These are phyloP conservation scores for Amanita rubescens DNA, from an alignment of 768 basidiomycete species.

Conservation along the genomic window DNA sequence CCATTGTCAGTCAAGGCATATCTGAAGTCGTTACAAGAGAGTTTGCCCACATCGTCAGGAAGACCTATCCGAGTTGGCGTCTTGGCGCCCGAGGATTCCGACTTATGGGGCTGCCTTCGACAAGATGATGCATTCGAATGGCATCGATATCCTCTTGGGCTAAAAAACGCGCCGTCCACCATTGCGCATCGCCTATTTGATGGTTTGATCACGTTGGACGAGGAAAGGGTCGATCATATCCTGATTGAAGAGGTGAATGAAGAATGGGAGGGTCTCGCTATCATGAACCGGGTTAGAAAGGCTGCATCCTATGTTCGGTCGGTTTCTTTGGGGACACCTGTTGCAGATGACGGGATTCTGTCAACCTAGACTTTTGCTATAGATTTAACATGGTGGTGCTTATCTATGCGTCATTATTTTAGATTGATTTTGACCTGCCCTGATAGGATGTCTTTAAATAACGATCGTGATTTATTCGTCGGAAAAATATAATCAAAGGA, in stretches of 20 bases:
- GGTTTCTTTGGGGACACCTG: conserved; percentile 16
- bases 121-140: conserved; percentile 39
- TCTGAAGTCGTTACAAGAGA: conserved; percentile 31
- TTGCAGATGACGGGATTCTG: neutral
- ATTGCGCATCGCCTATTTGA: conserved; percentile 84
- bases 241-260: conserved; percentile 81
- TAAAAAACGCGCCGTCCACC: conserved; percentile 47
- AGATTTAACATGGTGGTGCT: no score
- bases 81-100: conserved; percentile 54
- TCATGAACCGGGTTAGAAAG: conserved; percentile 92
- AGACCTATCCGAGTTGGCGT: conserved; percentile 53
- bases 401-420: no score
- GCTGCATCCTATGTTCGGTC: conserved; percentile 62
- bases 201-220: conserved; percentile 76
- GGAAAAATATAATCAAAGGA: no score
- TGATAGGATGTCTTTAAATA: no score
- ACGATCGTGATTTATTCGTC: no score
- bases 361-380: neutral
- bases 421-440: no score
- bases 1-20: conserved; percentile 27
- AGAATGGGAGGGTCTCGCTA: conserved; percentile 77
- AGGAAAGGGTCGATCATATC: conserved; percentile 69
- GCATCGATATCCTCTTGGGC: conserved; percentile 46
- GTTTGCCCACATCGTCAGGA: conserved; percentile 10
- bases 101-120: conserved; percentile 28